Evolutionary conservation across 495 filamentous ascomycete species (phyloP).

Genomic region (Sordaria brevicollis): DNA sequence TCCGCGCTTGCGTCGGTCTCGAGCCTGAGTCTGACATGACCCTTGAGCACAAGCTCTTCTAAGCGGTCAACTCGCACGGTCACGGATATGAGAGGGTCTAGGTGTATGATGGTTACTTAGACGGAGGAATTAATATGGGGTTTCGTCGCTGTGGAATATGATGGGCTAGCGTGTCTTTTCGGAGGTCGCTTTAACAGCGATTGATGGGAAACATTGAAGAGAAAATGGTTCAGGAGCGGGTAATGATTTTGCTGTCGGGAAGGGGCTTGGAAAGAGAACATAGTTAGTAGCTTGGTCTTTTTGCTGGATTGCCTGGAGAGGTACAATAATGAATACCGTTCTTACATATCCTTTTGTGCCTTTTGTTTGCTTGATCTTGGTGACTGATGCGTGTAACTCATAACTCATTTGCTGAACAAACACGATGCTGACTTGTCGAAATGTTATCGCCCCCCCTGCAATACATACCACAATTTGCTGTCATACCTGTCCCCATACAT

Average conservation of each 20-base stretch:
- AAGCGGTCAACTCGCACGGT: constrained; percentile 2
- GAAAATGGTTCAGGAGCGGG: neutral
- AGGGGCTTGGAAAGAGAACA: neutral
- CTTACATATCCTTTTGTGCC: neutral
- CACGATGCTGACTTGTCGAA: too few relatives aligned
- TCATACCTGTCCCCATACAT: neutral
- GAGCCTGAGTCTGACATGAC: constrained; percentile 99
- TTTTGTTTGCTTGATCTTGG: neutral
- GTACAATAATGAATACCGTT: neutral
- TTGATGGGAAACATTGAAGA: neutral
- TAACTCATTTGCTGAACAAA: too few relatives aligned
- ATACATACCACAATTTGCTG: neutral
- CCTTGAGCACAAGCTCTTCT: constrained; percentile 96
- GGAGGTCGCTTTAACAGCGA: neutral
- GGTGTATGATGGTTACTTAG: neutral
- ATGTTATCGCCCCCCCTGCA: too few relatives aligned
- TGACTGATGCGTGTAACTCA: neutral
- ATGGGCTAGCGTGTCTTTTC: neutral
- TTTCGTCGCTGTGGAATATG: too few relatives aligned
- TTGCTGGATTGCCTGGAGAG: neutral
- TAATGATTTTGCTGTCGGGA: neutral
- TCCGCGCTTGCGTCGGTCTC: constrained; percentile 94
- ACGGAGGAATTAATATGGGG: neutral
- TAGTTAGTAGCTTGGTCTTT: neutral
- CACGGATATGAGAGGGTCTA: neutral